These are phyloP conservation scores for Stephanodiscus minutulus DNA, from an alignment of 108 stramenopile genomes.

Conservation along the genomic window DNA sequence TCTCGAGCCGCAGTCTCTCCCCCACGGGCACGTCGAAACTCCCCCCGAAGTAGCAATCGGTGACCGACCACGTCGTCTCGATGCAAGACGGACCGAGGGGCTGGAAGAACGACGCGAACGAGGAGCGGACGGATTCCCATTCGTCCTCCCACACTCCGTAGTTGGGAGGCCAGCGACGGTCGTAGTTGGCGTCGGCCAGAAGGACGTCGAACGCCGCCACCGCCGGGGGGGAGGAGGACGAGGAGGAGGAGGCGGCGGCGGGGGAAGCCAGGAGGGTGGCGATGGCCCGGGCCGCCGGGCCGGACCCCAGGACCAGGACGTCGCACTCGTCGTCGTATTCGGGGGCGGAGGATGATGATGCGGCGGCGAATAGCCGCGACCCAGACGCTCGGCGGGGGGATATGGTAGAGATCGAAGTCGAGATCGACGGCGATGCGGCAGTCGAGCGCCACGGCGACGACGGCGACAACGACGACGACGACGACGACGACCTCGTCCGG, in stretches of 20 bases:
- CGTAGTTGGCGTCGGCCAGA: constrained; percentile 80
- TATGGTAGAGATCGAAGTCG: too few species aligned
- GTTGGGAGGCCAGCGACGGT: constrained; percentile 83
- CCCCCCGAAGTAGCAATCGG: constrained; percentile 95
- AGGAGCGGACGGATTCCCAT: constrained; percentile 74
- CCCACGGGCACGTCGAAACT: constrained; percentile 81
- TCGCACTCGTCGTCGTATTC: constrained; percentile 67
- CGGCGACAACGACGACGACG: too few species aligned
- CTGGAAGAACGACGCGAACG: constrained; percentile 33
- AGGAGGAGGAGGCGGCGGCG: neutral
- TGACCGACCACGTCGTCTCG: constrained; percentile 79
- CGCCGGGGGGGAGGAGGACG: neutral
- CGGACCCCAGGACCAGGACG: constrained; percentile 78
- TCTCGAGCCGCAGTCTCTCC: constrained; percentile 69
- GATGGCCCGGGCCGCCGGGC: constrained; percentile 79
- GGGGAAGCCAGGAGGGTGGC: constrained; percentile 66
- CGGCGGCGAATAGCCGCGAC: neutral
- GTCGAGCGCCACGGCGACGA: too few species aligned
- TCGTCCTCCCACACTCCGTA: constrained; percentile 96
- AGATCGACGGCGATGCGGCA: too few species aligned
- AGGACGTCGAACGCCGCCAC: constrained; percentile 60
- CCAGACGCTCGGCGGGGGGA: neutral
- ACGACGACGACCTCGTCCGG: too few species aligned
- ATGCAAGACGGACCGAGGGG: constrained; percentile 45
- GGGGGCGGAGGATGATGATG: neutral